Base-by-base conservation (phyloP, 2,329 filamentous ascomycete species). In the Didymella pomorum region DNA sequence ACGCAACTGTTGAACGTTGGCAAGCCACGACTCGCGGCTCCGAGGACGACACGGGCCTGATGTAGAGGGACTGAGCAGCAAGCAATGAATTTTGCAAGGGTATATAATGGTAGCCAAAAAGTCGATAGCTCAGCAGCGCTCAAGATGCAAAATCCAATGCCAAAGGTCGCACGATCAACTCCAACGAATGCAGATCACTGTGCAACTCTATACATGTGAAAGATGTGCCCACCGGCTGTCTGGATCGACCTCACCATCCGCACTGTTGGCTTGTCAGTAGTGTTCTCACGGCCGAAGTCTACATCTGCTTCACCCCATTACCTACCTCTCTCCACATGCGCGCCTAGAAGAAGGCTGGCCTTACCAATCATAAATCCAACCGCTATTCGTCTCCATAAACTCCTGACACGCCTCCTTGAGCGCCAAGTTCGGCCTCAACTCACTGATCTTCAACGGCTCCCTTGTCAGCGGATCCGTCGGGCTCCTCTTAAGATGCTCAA, bases 301-400 rank as follows among this genome's bases (percentile, higher is more conserved):
- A 42, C 28, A 37, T 3, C 33, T 20, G n/a, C 28, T 18, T 14
- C 12, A 37, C 16, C 14, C 23, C 18, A 52, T 52, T 43, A 69
- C 61, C 63, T 63, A 55, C 61, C 64, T 55, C 25, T 57, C 55
- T 11, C 35, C 52, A 39, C 51, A 35, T 21, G 46, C 47, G 46
- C 55, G 41, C 50, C 55, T 58, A 42, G 51, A 59, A 41, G 63
- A 65, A 56, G 62, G 64, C 61, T 47, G 16, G 55, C 70, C 73
- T 68, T 80, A 96, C 89, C 91, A 98, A 74, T 97, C 93, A 37
- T 91, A 93, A 0, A 93, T 92, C 91, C 95, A 97, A 10, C 92
- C 93, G 23, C 62, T 69, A 69, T 97, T 97, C 66, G 91, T 82
- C 26, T 90, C 84, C 58, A 97, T 80, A 69, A 96, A 98, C 66